These are phyloP conservation scores for Amorphotheca resinae DNA, from an alignment of 495 filamentous ascomycete species.

Conservation along the genomic window DNA sequence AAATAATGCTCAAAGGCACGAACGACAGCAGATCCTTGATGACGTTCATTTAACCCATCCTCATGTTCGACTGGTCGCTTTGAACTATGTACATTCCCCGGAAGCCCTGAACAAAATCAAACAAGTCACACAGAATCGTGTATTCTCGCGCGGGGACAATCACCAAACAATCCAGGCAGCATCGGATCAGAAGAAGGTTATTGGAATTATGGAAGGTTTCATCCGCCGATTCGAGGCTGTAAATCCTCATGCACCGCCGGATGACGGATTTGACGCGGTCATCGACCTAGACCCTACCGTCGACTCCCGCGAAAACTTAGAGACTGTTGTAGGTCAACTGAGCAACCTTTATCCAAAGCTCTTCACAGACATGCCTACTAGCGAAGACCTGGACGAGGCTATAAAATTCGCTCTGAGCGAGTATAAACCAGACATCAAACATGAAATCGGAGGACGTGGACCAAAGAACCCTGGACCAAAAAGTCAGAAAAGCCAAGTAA, in stretches of 20 bases:
- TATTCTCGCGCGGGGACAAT: constrained; percentile 81
- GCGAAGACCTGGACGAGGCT: constrained; percentile 67
- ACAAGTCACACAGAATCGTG: constrained; percentile 62
- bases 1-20: constrained; percentile 83
- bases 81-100: constrained; percentile 79
- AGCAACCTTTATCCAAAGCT: constrained; percentile 63
- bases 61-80: constrained; percentile 66
- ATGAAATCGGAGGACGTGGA: constrained; percentile 44
- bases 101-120: constrained; percentile 49
- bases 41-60: constrained; percentile 52
- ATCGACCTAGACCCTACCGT: constrained; percentile 73
- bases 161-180: constrained; percentile 94
- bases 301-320: constrained; percentile 74
- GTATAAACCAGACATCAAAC: constrained; percentile 64
- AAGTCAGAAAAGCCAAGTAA: constrained; percentile 10
- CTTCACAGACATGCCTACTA: constrained; percentile 54
- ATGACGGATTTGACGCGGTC: constrained; percentile 64
- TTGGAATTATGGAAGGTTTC: constrained; percentile 94
- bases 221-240: constrained; percentile 70
- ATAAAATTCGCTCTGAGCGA: constrained; percentile 63
- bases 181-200: constrained; percentile 49
- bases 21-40: constrained; percentile 73
- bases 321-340: constrained; percentile 59
- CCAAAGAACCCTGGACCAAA: constrained; percentile 5
- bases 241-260: constrained; percentile 49